A percentile compares a stretch with the other conserved stretches of the same genome.
These are phyloP conservation scores for Termitomyces sp. DNA, from an alignment of 768 basidiomycete genomes.

Conservation along the genomic window DNA sequence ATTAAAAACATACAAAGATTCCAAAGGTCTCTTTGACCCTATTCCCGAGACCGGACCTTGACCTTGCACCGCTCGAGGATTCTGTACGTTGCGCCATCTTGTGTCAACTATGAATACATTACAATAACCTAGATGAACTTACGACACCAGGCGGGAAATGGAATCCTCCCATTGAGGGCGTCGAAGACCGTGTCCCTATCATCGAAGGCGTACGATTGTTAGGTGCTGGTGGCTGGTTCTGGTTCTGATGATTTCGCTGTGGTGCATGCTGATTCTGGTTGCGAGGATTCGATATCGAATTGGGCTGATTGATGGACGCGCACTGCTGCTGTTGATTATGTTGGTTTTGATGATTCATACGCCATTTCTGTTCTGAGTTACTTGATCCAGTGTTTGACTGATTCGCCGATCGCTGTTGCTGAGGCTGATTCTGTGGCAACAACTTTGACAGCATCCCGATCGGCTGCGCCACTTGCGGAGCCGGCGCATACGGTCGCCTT, in stretches of 20 bases:
- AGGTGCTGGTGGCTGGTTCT: conserved; percentile 7
- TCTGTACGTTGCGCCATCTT: conserved; percentile 4
- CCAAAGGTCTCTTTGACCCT: conserved; percentile 27
- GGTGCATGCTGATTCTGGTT: conserved; percentile 4
- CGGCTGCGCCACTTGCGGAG: not conserved
- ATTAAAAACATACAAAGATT: conserved; percentile 23
- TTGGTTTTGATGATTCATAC: not conserved
- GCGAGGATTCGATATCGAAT: not conserved
- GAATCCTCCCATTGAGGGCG: conserved; percentile 43
- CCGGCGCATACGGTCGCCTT: conserved; percentile 2
- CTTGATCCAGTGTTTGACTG: not conserved
- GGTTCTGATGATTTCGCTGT: conserved; percentile 11
- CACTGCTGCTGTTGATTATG: conserved; percentile 1
- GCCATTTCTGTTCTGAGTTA: not conserved
- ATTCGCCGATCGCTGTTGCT: not conserved
- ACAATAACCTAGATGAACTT: conserved; percentile 9
- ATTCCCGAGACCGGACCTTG: conserved; percentile 10
- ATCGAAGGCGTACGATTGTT: not conserved
- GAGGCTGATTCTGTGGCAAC: conserved; percentile 1
- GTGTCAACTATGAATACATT: not conserved
- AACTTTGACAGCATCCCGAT: conserved; percentile 6
- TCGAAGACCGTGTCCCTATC: conserved; percentile 16
- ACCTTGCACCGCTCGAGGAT: conserved; percentile 8
- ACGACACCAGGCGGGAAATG: conserved; percentile 44
- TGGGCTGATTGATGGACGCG: not conserved